These are phyloP conservation scores for Malus fusca DNA, from an alignment of 306 rosid species.

Conservation along the genomic window DNA sequence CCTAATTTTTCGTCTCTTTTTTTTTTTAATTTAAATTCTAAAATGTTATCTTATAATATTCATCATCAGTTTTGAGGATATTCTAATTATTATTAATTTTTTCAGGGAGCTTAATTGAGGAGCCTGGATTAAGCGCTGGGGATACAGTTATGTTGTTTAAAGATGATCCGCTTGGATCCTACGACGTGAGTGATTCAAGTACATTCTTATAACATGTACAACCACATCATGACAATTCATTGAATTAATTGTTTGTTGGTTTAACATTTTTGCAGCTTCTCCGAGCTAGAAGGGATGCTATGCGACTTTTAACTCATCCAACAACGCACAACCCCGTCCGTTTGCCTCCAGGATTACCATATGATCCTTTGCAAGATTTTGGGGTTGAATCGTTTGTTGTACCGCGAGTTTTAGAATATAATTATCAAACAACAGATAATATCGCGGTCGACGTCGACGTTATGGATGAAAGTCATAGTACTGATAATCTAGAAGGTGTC, in stretches of 20 bases:
- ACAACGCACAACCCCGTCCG: neutral
- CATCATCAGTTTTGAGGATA: neutral
- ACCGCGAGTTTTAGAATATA: too few relatives aligned
- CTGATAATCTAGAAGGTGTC: too few relatives aligned
- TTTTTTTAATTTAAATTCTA: neutral
- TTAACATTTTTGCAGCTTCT: neutral
- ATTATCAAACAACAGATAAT: too few relatives aligned
- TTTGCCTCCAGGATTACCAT: neutral
- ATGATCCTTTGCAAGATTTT: too few relatives aligned
- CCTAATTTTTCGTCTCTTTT: neutral
- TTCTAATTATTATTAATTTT: neutral
- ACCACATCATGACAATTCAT: neutral
- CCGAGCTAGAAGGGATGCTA: neutral
- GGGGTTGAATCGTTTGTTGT: too few relatives aligned
- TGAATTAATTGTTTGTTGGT: neutral
- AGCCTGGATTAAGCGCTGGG: neutral
- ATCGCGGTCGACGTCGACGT: too few relatives aligned
- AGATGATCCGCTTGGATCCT: constrained; percentile 6
- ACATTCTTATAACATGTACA: neutral
- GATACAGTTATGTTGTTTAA: constrained; percentile 19
- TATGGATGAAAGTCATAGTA: too few relatives aligned
- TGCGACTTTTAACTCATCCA: neutral
- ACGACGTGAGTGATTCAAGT: constrained; percentile 15
- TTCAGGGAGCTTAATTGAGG: neutral
- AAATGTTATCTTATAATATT: neutral